phyloP scores from a whole-genome alignment of 805 yeast genomes.

The Saccharomyces eubayanus region DNA sequence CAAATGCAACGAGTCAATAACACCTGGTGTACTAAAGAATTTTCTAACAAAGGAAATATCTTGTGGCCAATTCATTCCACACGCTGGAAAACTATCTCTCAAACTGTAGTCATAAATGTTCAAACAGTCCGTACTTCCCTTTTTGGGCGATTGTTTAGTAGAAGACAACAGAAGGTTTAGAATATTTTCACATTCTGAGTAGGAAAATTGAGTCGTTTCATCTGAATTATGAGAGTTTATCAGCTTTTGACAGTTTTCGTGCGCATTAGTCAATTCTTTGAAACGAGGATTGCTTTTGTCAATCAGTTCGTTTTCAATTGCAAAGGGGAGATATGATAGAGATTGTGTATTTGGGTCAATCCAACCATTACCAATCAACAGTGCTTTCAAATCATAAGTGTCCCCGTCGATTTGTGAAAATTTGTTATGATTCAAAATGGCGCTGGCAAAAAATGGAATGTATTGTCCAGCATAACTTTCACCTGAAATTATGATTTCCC shows the following conservation, averaged over 20 bases:
- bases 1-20: conserved; percentile 47
- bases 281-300: conserved; percentile 34
- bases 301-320: conserved; percentile 51
- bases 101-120: conserved; percentile 79
- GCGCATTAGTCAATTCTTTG: conserved; percentile 38
- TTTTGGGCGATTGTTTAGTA: conserved; percentile 24
- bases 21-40: conserved; percentile 43
- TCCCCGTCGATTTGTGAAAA: conserved; percentile 11
- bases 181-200: conserved; percentile 39
- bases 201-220: conserved; percentile 22
- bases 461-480: conserved; percentile 97
- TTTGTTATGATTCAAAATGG: conserved; percentile 42
- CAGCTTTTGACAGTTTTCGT: conserved; percentile 52
- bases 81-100: conserved; percentile 67
- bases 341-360: conserved; percentile 82
- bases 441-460: conserved; percentile 76
- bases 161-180: conserved; percentile 26
- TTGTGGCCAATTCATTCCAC: conserved; percentile 92
- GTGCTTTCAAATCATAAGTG: conserved; percentile 45
- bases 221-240: conserved; percentile 29
- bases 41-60: conserved; percentile 45
- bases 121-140: conserved; percentile 38
- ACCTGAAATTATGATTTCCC: conserved; percentile 76
- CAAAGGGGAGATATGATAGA: conserved; percentile 67
- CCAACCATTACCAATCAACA: conserved; percentile 91